Base-by-base conservation (phyloP, 805 yeast genomes). In the Lipomyces mesembrius region DNA sequence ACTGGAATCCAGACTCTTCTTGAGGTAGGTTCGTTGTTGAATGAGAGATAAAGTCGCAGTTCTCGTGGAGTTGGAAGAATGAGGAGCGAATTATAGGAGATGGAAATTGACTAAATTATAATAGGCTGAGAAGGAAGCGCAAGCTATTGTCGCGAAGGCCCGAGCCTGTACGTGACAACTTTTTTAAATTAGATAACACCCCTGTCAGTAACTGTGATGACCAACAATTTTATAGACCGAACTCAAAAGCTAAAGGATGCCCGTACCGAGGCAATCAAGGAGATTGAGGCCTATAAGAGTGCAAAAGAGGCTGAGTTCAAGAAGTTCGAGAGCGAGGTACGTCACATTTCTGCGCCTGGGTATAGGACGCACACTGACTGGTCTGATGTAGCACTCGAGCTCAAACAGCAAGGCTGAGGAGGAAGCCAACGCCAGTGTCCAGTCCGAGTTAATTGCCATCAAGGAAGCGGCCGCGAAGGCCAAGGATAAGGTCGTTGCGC, bases 101-200 rank as follows among this genome's bases (percentile, higher is more conserved):
- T n/a, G 22, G n/a, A 25, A 25, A 52, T 52, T 52, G 25, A 52
- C 22, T 2, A 20, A 25, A 34, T 43, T 14, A 20, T 49, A 56
- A 49, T 46, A 90, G 84, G 96, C 98, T 70, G 99, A 95, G 82
- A 92, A 90, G 81, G 94, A 91, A 75, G 98, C 99, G n/a, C 98
- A 96, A 74, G 93, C 88, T 74, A 90, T 93, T 71, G 98, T 95
- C 69, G 85, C 93, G 75, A 89, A 90, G 77, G 98, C 99, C 29
- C 91, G 98, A 83, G 85, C 88, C 74, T 92, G 88, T 83, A 83
- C 77, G 86, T 85, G 76, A 17, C 39, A 11, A 46, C 12, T 32
- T 20, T 20, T 4, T 11, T 4, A 3, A 37, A 37, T 11, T 11
- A n/a, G 27, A 57, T 11, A 9, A 12, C n/a, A n/a, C 7, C n/a